Percentiles rank a stretch among this genome's conserved stretches.
These are phyloP conservation scores for Polychytrium aggregatum DNA, from an alignment of 192 early-diverging fungal genomes.

Conservation along the genomic window DNA sequence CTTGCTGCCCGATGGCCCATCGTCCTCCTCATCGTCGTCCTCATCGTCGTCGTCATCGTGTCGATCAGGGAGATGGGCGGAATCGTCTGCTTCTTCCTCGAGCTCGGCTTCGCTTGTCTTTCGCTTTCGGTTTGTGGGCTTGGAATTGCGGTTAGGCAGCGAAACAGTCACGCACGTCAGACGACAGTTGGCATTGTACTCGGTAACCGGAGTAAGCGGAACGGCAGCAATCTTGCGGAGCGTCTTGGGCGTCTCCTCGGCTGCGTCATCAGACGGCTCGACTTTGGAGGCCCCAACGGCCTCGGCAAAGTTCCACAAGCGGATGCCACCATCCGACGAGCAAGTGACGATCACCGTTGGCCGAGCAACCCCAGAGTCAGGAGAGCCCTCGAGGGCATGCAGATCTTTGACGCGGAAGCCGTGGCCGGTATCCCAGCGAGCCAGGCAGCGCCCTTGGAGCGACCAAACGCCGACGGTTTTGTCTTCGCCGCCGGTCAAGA, in stretches of 20 bases:
- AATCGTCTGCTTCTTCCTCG: too few relatives aligned
- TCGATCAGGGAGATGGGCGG: too few relatives aligned
- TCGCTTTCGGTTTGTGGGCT: too few relatives aligned
- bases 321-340: conserved; percentile 31
- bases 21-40: too few relatives aligned
- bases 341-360: conserved; percentile 24
- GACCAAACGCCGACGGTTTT: conserved; percentile 13
- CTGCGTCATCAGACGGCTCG: not conserved
- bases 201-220: conserved; percentile 8
- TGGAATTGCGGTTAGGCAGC: too few relatives aligned
- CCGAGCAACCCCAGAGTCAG: too few relatives aligned
- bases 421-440: conserved; percentile 21
- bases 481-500: conserved; percentile 30
- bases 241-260: not conserved
- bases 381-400: conserved; percentile 8
- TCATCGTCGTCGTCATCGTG: too few relatives aligned
- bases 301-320: conserved; percentile 29
- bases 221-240: not conserved
- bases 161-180: conserved; percentile 29
- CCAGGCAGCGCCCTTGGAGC: conserved; percentile 1
- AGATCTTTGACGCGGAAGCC: conserved; percentile 33
- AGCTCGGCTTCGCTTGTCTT: too few relatives aligned
- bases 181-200: conserved; percentile 30
- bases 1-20: too few relatives aligned
- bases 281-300: not conserved